Evolutionary conservation across 257 asterid genomes (phyloP).

Genomic region (Jacaranda copaia): DNA sequence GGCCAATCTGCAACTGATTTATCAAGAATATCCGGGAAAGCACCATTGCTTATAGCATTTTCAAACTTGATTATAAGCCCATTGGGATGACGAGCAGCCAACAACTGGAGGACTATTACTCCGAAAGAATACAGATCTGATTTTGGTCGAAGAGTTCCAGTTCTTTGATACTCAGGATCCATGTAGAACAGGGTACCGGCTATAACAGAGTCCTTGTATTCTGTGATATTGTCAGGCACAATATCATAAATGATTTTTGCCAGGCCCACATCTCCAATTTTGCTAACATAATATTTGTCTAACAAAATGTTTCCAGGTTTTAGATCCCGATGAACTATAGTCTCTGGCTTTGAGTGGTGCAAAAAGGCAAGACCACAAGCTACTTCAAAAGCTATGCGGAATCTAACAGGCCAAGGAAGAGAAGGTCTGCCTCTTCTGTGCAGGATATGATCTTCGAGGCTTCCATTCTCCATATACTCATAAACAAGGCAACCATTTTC

Average conservation of each 20-base stretch:
- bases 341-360: conserved; percentile 81
- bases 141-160: conserved; percentile 89
- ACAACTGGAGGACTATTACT: conserved; percentile 72
- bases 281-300: conserved; percentile 67
- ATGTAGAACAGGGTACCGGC: conserved; percentile 87
- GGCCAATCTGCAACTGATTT: conserved; percentile 79
- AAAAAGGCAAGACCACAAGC: conserved; percentile 92
- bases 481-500: conserved; percentile 79
- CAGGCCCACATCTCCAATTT: conserved; percentile 89
- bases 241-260: conserved; percentile 71
- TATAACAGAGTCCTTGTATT: conserved; percentile 69
- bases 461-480: conserved; percentile 90
- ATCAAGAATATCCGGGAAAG: conserved; percentile 62
- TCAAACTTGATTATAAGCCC: conserved; percentile 74
- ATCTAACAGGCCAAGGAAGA: conserved; percentile 79
- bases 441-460: conserved; percentile 68
- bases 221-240: conserved; percentile 82
- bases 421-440: conserved; percentile 48
- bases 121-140: conserved; percentile 93
- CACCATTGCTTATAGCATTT: conserved; percentile 58
- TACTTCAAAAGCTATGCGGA: conserved; percentile 79
- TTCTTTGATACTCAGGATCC: conserved; percentile 93
- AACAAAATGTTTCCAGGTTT: conserved; percentile 90
- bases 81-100: conserved; percentile 68
- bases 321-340: conserved; percentile 85